Percentiles rank a stretch among this genome's conserved stretches.
Conservation (phyloP, 2,329 filamentous ascomycete genomes). For the Hypoxylon sp. region DNA sequence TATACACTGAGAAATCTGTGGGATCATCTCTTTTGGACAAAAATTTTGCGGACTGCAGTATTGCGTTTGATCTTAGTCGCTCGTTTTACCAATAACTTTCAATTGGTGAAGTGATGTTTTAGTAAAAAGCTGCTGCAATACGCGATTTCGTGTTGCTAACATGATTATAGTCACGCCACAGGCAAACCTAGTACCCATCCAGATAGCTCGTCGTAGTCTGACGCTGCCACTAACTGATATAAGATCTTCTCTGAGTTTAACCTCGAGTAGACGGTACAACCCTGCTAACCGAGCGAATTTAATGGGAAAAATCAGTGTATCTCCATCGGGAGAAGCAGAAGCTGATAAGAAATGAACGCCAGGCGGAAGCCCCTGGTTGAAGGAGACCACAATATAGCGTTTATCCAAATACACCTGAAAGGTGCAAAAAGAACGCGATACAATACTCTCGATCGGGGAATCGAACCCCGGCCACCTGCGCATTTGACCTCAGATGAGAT, state of each 20-base stretch:
- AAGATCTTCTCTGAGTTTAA: background rate
- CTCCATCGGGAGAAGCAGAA: no score
- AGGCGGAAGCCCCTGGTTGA: no score
- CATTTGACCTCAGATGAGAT: background rate
- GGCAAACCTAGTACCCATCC: background rate
- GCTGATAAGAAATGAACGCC: no score
- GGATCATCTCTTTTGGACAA: no score
- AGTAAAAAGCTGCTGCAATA: background rate
- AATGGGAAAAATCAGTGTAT: no score
- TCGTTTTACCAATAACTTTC: no score
- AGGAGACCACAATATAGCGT: no score
- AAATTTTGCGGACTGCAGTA: no score
- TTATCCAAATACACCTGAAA: no score
- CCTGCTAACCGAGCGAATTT: no score
- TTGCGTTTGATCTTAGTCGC: no score
- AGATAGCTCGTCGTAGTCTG: background rate
- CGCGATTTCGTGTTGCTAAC: background rate
- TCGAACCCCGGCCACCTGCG: slow-evolving; percentile 53
- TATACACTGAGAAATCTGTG: no score
- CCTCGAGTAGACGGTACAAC: background rate
- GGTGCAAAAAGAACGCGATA: background rate
- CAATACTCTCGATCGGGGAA: slow-evolving; percentile 54
- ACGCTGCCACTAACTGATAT: background rate
- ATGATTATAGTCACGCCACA: background rate
- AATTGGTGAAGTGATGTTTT: background rate